phyloP scores from a whole-genome alignment of 257 asterid species.

The Ligustrum vulgare region DNA sequence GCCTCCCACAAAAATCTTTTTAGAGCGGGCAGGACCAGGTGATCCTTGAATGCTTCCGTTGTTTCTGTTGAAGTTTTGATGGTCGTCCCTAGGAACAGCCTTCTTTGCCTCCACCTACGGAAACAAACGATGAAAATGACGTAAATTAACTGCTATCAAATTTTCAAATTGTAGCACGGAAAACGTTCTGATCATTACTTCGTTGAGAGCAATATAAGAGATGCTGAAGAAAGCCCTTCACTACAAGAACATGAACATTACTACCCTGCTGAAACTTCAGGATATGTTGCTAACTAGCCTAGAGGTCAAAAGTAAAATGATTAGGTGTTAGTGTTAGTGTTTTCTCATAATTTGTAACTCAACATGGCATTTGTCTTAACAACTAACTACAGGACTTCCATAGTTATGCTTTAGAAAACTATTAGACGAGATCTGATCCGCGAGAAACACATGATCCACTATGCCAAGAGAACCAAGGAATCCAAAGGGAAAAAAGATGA shows the following conservation, averaged over 20 bases:
- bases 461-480: slow-evolving; percentile 15
- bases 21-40: slow-evolving; percentile 73
- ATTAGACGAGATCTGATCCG: background rate
- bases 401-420: slow-evolving; percentile 11
- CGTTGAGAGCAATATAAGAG: too few species aligned
- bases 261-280: background rate
- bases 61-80: slow-evolving; percentile 39
- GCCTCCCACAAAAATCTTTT: slow-evolving; percentile 89
- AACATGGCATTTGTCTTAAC: background rate
- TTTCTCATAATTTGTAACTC: background rate
- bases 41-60: slow-evolving; percentile 60
- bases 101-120: slow-evolving; percentile 90
- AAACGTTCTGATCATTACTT: slow-evolving; percentile 1
- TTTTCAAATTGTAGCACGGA: slow-evolving; percentile 1
- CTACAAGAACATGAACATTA: background rate
- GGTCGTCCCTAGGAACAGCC: slow-evolving; percentile 91
- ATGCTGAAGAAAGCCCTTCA: slow-evolving; percentile 6
- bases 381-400: slow-evolving; percentile 9
- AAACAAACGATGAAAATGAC: slow-evolving; percentile 10
- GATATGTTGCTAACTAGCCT: background rate
- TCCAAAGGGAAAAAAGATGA: slow-evolving; percentile 4
- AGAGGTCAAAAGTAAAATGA: background rate
- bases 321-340: background rate
- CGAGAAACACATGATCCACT: background rate
- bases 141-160: background rate